Evolutionary conservation across 495 filamentous ascomycete genomes (phyloP), one percentile per base, ranked within the genome.

Genomic region (Daldinia decipiens): DNA sequence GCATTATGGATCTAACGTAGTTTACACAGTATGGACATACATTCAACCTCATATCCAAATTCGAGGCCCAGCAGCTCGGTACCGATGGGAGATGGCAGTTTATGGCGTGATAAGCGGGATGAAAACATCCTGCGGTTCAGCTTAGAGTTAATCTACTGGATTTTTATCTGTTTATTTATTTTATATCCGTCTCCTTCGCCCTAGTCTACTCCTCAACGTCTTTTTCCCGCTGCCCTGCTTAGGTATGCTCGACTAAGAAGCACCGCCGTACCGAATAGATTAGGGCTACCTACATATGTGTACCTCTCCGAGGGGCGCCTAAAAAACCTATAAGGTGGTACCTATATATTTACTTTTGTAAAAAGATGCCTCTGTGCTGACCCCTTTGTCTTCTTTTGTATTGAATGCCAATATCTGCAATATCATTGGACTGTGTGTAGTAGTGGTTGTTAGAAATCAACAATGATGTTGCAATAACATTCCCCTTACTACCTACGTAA

Each of bases 71-170:
- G 58, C 61, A 62, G 66, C 43, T 73, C 64, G 70, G 70, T 68
- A 68, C 70, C 65, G 70, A 69, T 66, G 70, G 70, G 61, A 65
- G 65, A 73, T 68, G 59, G 70, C 70, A 69, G 65, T 69, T 66
- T 38, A 73, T 69, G 65, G 65, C 65, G 70, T 68, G 56, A 73
- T 73, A 62, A 50, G 57, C 70, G 70, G 70, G 63, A 69, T 38
- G 24, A 52, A 68, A 66, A 47, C 39, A 38, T 34, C 63, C 45
- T 66, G 59, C 45, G 51, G 55, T 43, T 59, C 45, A 59, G 38
- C 50, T 52, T 67, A 47, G 36, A 53, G 38, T 32, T 63, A 39
- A 53, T 31, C 50, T 53, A 31, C 50, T 61, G 52, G 29, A 39
- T 29, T 29, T 29, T 29, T 29, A 29, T 27, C 4, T 27, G 5